Base-by-base conservation (phyloP, 2,329 filamentous ascomycete genomes). In the Colletotrichum paranaense region DNA sequence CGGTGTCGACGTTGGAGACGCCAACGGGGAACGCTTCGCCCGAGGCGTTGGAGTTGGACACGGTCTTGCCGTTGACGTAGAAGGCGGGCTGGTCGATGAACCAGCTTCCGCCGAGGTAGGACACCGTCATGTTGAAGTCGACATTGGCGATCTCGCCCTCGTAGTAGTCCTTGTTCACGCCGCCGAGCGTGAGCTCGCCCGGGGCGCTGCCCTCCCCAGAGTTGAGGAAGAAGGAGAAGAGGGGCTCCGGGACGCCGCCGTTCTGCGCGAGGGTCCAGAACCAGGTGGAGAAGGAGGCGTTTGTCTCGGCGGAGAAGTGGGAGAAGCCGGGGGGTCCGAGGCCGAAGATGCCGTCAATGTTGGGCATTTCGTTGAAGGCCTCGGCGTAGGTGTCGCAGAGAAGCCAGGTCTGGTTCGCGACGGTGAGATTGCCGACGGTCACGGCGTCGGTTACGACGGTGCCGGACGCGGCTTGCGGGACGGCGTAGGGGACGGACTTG, bases 291-390 rank as follows among this genome's bases (percentile, higher is more conserved):
- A 74, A 68, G 8, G 62, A 66, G 35, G 24, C 16, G 32, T 73
- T 62, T 5, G 70, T 46, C 46, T 68, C 68, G 14, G 30, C 57
- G n/a, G 75, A 72, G 19, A 68, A 67, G 24, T 73, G 66, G 2
- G 73, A 73, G 2, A 74, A 70, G 3, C 73, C 76, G 22, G 73
- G 62, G 9, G 71, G 73, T 1, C 73, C 73, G 26, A 83, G 71
- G 22, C 82, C 82, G 53, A 83, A 76, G 59, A 83, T 79, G 42
- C 81, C 81, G 55, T 82, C 81, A 35, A 80, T 77, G n/a, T 55
- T 24, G 3, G 76, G 76, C 42, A 79, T 77, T 3, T 76, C 67
- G 4, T 75, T 75, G n/a, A 82, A 69, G 8, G 76, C 75, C 1
- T 77, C 72, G 6, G 77, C 75, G 75, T 65, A 82, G 8, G 71